Evolutionary conservation across 2,329 filamentous ascomycete species (phyloP).

Genomic region (Microdochium nivale): DNA sequence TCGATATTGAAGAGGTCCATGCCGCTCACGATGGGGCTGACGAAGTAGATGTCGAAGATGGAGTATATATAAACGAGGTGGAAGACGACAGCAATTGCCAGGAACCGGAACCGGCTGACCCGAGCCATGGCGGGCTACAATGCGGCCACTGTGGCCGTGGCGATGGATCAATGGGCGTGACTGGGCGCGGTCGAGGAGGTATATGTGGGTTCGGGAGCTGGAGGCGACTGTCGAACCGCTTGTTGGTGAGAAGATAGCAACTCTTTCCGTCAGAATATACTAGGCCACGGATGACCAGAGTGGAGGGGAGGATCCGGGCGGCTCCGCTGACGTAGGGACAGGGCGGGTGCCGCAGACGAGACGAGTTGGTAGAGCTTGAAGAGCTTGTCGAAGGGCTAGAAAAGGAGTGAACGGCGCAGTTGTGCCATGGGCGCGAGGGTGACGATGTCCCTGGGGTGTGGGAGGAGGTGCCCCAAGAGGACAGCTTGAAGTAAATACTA

Average conservation of each 20-base stretch:
- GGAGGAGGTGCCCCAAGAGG: neutral
- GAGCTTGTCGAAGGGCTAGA: neutral
- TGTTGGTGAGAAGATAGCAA: neutral
- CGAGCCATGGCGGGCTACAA: slow-evolving; percentile 36
- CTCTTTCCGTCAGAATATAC: neutral
- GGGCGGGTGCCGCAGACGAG: neutral
- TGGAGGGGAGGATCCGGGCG: neutral
- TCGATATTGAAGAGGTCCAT: slow-evolving; percentile 78
- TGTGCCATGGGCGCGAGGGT: neutral
- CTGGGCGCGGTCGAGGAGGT: neutral
- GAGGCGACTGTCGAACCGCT: neutral
- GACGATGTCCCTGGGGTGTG: neutral
- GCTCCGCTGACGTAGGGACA: neutral
- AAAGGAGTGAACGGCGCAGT: neutral
- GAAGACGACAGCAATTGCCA: slow-evolving; percentile 83
- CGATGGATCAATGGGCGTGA: neutral
- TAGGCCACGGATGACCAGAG: neutral
- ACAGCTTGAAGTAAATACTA: neutral
- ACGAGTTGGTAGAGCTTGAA: neutral
- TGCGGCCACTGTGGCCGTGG: neutral
- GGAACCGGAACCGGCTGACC: slow-evolving; percentile 65
- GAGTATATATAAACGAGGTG: slow-evolving; percentile 90
- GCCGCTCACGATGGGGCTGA: slow-evolving; percentile 91
- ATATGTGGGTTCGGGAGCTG: neutral
- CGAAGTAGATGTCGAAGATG: slow-evolving; percentile 98